phyloP scores from a whole-genome alignment of 2,329 filamentous ascomycete genomes.

The Orbilia oligospora region DNA sequence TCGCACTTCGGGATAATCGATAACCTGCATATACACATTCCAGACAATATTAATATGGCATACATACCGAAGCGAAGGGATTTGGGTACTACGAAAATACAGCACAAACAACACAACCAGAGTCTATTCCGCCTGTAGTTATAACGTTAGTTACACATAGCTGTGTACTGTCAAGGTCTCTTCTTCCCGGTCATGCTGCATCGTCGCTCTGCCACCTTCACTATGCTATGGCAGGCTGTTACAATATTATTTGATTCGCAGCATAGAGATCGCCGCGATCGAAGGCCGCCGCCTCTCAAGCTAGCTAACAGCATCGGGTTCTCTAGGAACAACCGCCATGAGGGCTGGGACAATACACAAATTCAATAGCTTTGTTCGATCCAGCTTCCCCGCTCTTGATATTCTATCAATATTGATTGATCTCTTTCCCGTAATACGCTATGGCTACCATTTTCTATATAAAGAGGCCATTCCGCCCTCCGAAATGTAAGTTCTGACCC shows the following conservation, averaged over 20 bases:
- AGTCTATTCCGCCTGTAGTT: not conserved
- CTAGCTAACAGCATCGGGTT: not conserved
- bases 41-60: not conserved
- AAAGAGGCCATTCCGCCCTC: conserved; percentile 15
- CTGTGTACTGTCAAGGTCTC: not conserved
- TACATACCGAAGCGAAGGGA: not conserved
- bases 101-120: conserved; percentile 4
- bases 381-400: not conserved
- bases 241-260: not conserved
- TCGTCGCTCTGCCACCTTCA: conserved; percentile 5
- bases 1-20: conserved; percentile 13
- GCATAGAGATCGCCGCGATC: conserved; percentile 3
- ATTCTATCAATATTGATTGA: not conserved
- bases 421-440: not conserved
- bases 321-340: not conserved
- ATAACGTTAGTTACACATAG: not conserved
- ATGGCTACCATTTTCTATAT: conserved; percentile 4
- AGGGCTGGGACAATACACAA: not conserved
- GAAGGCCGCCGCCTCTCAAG: not conserved
- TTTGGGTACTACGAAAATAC: not conserved
- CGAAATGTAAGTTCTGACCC: not conserved
- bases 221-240: not conserved
- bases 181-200: not conserved
- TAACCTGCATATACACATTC: not conserved
- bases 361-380: not conserved